A percentile compares a stretch with the other conserved stretches of the same genome.
Evolutionary conservation across 345 rosid species (phyloP).

Genomic region (Lumnitzera racemosa): DNA sequence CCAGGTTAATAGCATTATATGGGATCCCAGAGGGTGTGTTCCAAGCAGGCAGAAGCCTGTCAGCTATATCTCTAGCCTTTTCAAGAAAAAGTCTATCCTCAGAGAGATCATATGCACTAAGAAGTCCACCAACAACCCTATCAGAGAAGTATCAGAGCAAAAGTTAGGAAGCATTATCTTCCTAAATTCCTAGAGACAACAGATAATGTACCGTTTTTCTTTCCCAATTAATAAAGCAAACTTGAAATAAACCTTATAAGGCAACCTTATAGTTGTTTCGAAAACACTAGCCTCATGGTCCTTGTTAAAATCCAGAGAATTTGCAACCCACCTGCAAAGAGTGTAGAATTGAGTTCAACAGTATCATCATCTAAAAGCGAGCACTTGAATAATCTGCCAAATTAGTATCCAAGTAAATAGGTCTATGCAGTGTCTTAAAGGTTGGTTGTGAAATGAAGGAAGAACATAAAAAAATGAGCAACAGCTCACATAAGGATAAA

Average conservation of each 20-base stretch:
- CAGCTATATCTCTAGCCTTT: conserved; percentile 93
- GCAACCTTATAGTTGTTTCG: conserved; percentile 99
- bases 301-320: conserved; percentile 84
- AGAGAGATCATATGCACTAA: conserved; percentile 92
- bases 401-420: not conserved
- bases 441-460: no score
- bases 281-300: conserved; percentile 93
- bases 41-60: conserved; percentile 97
- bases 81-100: conserved; percentile 83
- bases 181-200: not conserved
- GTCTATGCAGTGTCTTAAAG: not conserved
- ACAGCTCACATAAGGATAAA: no score
- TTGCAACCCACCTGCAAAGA: conserved; percentile 85
- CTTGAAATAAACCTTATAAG: conserved; percentile 54
- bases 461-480: no score
- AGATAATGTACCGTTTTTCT: not conserved
- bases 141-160: conserved; percentile 10
- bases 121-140: conserved; percentile 99
- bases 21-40: conserved; percentile 79
- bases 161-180: not conserved
- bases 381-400: not conserved
- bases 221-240: not conserved
- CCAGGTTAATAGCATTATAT: conserved; percentile 78
- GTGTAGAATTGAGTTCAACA: not conserved
- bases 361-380: not conserved